These are phyloP conservation scores for Cynanchum wilfordii DNA, from an alignment of 257 asterid genomes.

Conservation along the genomic window DNA sequence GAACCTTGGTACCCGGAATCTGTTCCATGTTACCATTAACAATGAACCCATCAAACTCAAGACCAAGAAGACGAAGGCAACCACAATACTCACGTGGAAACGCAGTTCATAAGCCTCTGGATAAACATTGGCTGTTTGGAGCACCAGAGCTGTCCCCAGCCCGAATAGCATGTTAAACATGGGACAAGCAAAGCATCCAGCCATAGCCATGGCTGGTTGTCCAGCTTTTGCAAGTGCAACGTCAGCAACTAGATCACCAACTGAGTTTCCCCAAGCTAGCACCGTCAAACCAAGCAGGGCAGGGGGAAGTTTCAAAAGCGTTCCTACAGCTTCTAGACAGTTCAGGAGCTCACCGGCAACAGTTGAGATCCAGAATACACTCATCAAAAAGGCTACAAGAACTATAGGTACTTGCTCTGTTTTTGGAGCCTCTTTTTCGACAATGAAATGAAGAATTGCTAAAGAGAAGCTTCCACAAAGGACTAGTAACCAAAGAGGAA, in stretches of 20 bases:
- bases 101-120: conserved; percentile 77
- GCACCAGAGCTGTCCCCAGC: conserved; percentile 80
- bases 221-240: conserved; percentile 95
- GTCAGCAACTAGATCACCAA: conserved; percentile 95
- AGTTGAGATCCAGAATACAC: conserved; percentile 94
- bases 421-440: conserved; percentile 78
- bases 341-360: conserved; percentile 86
- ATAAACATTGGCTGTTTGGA: conserved; percentile 61
- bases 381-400: conserved; percentile 71
- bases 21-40: conserved; percentile 80
- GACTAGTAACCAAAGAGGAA: conserved; percentile 82
- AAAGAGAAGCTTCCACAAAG: conserved; percentile 60
- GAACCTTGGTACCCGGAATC: conserved; percentile 88
- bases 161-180: conserved; percentile 99
- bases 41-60: conserved; percentile 92
- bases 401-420: conserved; percentile 57
- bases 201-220: conserved; percentile 99
- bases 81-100: conserved; percentile 83
- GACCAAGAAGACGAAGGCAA: conserved; percentile 86
- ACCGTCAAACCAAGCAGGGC: conserved; percentile 88
- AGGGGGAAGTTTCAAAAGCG: conserved; percentile 54
- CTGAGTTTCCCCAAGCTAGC: conserved; percentile 96
- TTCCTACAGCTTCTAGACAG: conserved; percentile 82
- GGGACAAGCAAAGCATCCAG: conserved; percentile 95
- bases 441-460: conserved; percentile 57